These are phyloP conservation scores for Malus domestica DNA, from an alignment of 306 rosid genomes.

Conservation along the genomic window ASM211411v1 NC_041793.1:32211501-32212000, in stretches of 20 bases:
- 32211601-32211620: slow-evolving; percentile 12
- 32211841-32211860: slow-evolving; percentile 27
- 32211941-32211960: slow-evolving; percentile 95
- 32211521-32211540: slow-evolving; percentile 89
- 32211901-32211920: slow-evolving; percentile 73
- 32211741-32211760: slow-evolving; percentile 1
- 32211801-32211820: neutral
- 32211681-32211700: neutral
- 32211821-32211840: neutral
- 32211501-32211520: slow-evolving; percentile 17
- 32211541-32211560: slow-evolving; percentile 57
- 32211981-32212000: slow-evolving; percentile 81
- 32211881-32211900: slow-evolving; percentile 59
- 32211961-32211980: slow-evolving; percentile 77
- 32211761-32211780: neutral
- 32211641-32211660: neutral
- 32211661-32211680: neutral
- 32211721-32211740: neutral
- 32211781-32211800: neutral
- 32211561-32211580: slow-evolving; percentile 87
- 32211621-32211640: neutral
- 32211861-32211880: slow-evolving; percentile 72
- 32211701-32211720: slow-evolving; percentile 1
- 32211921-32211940: slow-evolving; percentile 99
- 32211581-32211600: slow-evolving; percentile 30